A percentile compares a stretch with the other conserved stretches of the same genome.
Evolutionary conservation across 129 eudicot genomes (phyloP).

Genomic region (Lonicera japonica): DNA sequence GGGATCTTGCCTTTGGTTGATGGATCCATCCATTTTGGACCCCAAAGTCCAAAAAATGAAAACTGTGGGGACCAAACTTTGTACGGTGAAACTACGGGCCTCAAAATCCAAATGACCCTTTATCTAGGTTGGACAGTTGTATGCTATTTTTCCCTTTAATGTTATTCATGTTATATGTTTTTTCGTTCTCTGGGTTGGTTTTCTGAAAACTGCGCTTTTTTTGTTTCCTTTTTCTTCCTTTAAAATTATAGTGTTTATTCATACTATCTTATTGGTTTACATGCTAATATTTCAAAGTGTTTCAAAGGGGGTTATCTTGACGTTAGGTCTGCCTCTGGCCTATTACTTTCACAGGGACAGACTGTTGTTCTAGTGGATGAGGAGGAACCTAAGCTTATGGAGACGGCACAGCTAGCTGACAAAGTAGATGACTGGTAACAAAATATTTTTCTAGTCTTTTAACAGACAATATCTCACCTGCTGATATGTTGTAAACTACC

Average conservation of each 20-base stretch:
- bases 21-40: too few species aligned
- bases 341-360: constrained; percentile 19
- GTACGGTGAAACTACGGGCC: too few species aligned
- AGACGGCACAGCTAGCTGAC: constrained; percentile 22
- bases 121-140: not conserved
- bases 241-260: too few species aligned
- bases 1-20: too few species aligned
- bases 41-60: too few species aligned
- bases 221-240: not conserved
- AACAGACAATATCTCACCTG: not conserved
- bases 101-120: too few species aligned
- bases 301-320: not conserved
- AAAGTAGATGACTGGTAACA: constrained; percentile 38
- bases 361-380: constrained; percentile 59
- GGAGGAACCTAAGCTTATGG: constrained; percentile 41
- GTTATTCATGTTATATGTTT: not conserved
- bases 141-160: not conserved
- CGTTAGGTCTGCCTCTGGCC: not conserved
- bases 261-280: not conserved
- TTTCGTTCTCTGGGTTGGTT: not conserved
- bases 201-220: not conserved
- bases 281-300: too few species aligned
- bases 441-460: not conserved
- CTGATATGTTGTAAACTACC: not conserved
- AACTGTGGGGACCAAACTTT: too few species aligned